phyloP scores from a whole-genome alignment of 768 basidiomycete genomes.

The Kwoniella sp. region DNA sequence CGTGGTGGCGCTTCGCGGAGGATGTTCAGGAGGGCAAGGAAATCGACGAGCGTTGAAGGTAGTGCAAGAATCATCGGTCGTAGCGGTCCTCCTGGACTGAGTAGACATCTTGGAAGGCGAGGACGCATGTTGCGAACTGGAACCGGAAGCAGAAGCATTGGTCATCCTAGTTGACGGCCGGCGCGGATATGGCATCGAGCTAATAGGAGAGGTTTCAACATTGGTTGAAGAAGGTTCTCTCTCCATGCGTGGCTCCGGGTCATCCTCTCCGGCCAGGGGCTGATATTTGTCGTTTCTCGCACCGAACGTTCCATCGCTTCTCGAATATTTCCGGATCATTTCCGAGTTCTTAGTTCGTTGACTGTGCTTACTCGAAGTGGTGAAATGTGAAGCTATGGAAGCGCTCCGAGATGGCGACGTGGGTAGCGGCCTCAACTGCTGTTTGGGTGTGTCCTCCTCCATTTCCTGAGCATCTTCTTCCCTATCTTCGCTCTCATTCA shows the following conservation, averaged over 20 bases:
- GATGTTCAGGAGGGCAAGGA: conserved; percentile 16
- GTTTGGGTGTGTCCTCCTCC: conserved; percentile 21
- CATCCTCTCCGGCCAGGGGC: conserved; percentile 38
- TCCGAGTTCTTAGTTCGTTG: conserved; percentile 25
- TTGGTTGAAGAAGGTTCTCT: conserved; percentile 13
- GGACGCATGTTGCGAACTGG: not conserved
- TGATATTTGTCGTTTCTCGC: conserved; percentile 29
- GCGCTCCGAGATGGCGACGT: conserved; percentile 21
- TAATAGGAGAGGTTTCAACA: conserved; percentile 9
- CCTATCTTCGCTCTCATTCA: not conserved
- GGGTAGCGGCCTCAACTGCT: conserved; percentile 13
- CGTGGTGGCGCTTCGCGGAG: conserved; percentile 14
- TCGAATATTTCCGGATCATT: conserved; percentile 33
- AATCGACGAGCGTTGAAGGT: conserved; percentile 12
- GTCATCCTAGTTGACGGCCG: conserved; percentile 3
- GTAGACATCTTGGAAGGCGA: conserved; percentile 13
- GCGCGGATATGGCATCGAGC: conserved; percentile 9
- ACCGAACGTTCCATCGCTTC: conserved; percentile 27
- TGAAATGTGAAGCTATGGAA: conserved; percentile 30
- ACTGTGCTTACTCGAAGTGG: conserved; percentile 22
- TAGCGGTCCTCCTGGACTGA: not conserved
- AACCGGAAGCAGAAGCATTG: conserved; percentile 2
- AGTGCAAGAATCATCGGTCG: conserved; percentile 7
- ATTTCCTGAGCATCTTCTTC: not conserved
- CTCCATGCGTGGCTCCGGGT: not conserved